phyloP scores from a whole-genome alignment of 106 monocot genomes.

The Acanthochlamys bracteata region DNA sequence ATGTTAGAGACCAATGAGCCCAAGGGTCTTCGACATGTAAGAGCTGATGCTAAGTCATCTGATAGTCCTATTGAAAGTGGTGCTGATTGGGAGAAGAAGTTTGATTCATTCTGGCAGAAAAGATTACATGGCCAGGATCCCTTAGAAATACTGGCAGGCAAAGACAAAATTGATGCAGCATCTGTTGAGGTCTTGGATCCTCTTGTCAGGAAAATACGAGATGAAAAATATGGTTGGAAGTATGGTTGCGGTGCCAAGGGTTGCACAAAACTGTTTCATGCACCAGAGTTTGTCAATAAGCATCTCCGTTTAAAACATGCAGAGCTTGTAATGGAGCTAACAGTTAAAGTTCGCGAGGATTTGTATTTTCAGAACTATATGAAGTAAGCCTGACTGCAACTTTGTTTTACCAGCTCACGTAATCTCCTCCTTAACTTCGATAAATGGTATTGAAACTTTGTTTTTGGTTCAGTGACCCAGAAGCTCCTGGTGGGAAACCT shows the following conservation, averaged over 20 bases:
- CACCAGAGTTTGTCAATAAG: slow-evolving; percentile 94
- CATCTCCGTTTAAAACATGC: slow-evolving; percentile 92
- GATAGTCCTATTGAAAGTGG: slow-evolving; percentile 24
- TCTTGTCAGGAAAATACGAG: slow-evolving; percentile 83
- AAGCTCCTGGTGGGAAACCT: slow-evolving; percentile 93
- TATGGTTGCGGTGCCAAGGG: slow-evolving; percentile 99
- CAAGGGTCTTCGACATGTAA: slow-evolving; percentile 74
- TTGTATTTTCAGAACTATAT: slow-evolving; percentile 95
- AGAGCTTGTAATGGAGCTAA: slow-evolving; percentile 73
- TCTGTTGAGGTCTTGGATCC: slow-evolving; percentile 75
- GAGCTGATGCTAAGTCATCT: slow-evolving; percentile 47
- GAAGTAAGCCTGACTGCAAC: slow-evolving; percentile 52
- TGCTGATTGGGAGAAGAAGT: slow-evolving; percentile 79
- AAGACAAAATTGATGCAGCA: slow-evolving; percentile 87
- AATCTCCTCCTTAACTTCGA: neutral
- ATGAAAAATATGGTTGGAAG: slow-evolving; percentile 99
- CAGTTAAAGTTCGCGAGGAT: slow-evolving; percentile 87
- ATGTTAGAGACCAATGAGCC: slow-evolving; percentile 64
- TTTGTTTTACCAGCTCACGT: neutral
- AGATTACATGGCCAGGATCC: slow-evolving; percentile 73
- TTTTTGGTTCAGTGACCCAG: slow-evolving; percentile 57
- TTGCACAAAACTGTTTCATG: slow-evolving; percentile 96
- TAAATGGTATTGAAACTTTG: neutral
- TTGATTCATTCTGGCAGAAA: slow-evolving; percentile 77
- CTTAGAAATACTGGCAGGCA: slow-evolving; percentile 62